Conservation (phyloP, 2,329 filamentous ascomycete species). For the Pseudofabraea citricarpa region DNA sequence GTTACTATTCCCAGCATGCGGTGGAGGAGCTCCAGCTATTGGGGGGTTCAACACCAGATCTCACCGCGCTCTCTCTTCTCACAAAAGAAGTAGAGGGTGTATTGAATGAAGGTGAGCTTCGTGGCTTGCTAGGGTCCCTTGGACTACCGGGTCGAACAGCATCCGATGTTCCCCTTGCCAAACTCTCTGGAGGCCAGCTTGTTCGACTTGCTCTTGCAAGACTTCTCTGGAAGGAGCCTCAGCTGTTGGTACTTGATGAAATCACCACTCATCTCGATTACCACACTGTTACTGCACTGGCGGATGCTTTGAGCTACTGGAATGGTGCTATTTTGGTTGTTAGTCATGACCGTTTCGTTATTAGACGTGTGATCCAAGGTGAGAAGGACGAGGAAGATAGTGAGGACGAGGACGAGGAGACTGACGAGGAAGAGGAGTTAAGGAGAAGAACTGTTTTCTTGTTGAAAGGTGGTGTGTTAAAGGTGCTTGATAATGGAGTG, state of each 20-base stretch:
- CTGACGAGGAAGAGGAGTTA: conserved; percentile 39
- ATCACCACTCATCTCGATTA: conserved; percentile 90
- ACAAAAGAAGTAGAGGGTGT: conserved; percentile 45
- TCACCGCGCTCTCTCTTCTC: conserved; percentile 64
- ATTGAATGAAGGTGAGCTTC: conserved; percentile 62
- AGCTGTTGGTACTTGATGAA: conserved; percentile 92
- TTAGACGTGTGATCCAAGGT: conserved; percentile 68
- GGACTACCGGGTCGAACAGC: conserved; percentile 66
- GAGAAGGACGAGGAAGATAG: conserved; percentile 37
- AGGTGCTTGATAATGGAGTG: conserved; percentile 53
- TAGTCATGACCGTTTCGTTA: conserved; percentile 78
- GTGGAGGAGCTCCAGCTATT: conserved; percentile 62
- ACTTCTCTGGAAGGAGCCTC: conserved; percentile 97
- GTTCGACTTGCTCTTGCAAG: conserved; percentile 83
- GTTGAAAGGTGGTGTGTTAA: conserved; percentile 52
- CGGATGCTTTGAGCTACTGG: conserved; percentile 61
- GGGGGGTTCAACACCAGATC: conserved; percentile 38
- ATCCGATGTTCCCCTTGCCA: conserved; percentile 67
- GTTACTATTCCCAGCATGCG: conserved; percentile 77
- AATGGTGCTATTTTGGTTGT: conserved; percentile 72
- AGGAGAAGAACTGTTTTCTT: conserved; percentile 55
- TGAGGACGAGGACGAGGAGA: conserved; percentile 40
- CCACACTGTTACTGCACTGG: conserved; percentile 70
- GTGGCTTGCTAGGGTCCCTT: conserved; percentile 62
- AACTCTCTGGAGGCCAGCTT: conserved; percentile 76